These are phyloP conservation scores for Clohesyomyces aquaticus DNA, from an alignment of 495 filamentous ascomycete genomes.

Conservation along the genomic window DNA sequence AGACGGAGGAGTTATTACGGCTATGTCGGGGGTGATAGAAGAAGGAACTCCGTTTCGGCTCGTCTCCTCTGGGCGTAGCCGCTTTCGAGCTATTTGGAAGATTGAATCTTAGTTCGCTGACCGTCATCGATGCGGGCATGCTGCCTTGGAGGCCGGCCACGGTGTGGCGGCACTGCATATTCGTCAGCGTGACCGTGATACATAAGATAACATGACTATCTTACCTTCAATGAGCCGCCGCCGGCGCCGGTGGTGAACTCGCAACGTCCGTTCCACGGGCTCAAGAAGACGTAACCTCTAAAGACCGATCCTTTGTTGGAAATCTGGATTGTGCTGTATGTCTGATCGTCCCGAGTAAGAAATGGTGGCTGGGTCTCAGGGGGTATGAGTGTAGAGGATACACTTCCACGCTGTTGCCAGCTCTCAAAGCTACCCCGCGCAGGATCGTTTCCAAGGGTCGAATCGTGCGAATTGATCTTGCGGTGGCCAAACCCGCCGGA, in stretches of 20 bases:
- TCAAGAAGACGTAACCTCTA: constrained; percentile 67
- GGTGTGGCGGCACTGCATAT: constrained; percentile 67
- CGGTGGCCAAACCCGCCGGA: constrained; percentile 30
- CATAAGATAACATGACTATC: not conserved
- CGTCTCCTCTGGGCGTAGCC: constrained; percentile 34
- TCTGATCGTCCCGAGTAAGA: constrained; percentile 19
- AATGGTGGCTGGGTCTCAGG: constrained; percentile 5
- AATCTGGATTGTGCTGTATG: constrained; percentile 18
- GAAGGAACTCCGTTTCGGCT: constrained; percentile 37
- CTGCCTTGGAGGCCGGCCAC: constrained; percentile 51
- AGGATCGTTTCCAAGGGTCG: constrained; percentile 7
- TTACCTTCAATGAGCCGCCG: constrained; percentile 66
- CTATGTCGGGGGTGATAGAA: constrained; percentile 34
- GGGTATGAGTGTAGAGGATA: constrained; percentile 5
- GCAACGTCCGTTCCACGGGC: constrained; percentile 85
- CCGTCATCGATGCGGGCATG: constrained; percentile 52
- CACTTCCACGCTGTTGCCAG: not conserved
- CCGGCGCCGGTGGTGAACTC: constrained; percentile 77
- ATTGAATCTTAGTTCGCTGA: constrained; percentile 90
- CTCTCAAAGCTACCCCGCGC: constrained; percentile 15
- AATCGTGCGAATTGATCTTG: constrained; percentile 30
- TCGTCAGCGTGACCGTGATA: not conserved
- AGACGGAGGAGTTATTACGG: constrained; percentile 27
- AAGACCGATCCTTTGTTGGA: constrained; percentile 31
- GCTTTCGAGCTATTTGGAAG: constrained; percentile 32